phyloP scores from a whole-genome alignment of 2,329 filamentous ascomycete genomes.

The Plenodomus lindquistii region DNA sequence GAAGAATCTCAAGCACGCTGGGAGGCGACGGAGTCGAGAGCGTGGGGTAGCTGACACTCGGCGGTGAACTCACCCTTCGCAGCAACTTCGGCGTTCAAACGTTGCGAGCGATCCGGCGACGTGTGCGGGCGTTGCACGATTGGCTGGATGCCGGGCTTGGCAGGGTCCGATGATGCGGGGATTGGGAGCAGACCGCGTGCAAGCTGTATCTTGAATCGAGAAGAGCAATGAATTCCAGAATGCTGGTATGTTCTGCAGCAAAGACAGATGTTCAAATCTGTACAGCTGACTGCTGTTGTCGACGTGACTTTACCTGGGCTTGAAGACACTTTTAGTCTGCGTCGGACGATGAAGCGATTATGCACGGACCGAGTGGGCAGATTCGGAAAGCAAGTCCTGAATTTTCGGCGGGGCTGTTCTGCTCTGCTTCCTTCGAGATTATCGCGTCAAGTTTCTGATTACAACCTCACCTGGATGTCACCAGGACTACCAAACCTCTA shows the following conservation, averaged over 20 bases:
- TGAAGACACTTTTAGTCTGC: neutral
- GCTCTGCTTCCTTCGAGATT: neutral
- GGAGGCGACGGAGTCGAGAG: neutral
- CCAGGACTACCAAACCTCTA: neutral
- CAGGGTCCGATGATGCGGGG: conserved; percentile 17
- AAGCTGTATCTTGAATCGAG: neutral
- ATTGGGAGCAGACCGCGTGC: neutral
- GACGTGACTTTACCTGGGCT: neutral
- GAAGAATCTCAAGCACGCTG: neutral
- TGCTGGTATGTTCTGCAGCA: neutral
- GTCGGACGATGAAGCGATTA: neutral
- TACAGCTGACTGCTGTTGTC: neutral
- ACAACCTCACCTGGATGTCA: neutral
- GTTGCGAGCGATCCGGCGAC: conserved; percentile 14
- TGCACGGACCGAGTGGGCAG: neutral
- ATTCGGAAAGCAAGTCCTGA: neutral
- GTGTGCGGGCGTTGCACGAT: conserved; percentile 6
- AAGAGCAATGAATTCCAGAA: neutral
- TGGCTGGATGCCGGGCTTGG: conserved; percentile 24
- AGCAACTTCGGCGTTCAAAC: conserved; percentile 17
- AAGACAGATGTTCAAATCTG: too few species aligned
- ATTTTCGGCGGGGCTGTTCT: neutral
- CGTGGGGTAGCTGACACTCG: conserved; percentile 6
- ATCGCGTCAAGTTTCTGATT: neutral
- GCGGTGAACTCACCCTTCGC: conserved; percentile 11